Evolutionary conservation across 257 asterid species (phyloP).

Genomic region (Nyctanthes arbortristis): DNA sequence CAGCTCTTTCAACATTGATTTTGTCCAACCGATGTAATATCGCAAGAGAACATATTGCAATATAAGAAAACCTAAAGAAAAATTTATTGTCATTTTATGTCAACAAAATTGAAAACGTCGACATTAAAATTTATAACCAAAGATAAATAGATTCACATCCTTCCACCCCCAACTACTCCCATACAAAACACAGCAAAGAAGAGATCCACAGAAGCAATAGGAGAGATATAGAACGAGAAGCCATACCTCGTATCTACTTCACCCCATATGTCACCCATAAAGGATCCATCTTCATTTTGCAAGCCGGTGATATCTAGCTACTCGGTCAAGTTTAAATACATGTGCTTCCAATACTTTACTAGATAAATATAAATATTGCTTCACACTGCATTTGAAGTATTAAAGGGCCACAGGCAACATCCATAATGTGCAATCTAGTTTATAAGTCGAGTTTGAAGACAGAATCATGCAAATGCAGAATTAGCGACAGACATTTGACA

Average conservation of each 20-base stretch:
- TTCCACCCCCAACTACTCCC: too few relatives aligned
- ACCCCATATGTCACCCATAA: constrained; percentile 96
- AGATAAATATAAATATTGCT: not conserved
- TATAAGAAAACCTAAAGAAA: constrained; percentile 73
- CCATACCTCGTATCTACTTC: constrained; percentile 84
- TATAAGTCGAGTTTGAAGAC: not conserved
- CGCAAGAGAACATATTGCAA: constrained; percentile 76
- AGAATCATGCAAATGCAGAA: not conserved
- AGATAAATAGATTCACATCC: too few relatives aligned
- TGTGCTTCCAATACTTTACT: not conserved
- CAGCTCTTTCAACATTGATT: constrained; percentile 79
- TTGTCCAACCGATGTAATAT: constrained; percentile 65
- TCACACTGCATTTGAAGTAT: not conserved
- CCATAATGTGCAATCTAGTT: not conserved
- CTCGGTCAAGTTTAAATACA: constrained; percentile 45
- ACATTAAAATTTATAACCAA: not conserved
- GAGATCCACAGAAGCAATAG: not conserved
- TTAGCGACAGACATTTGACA: not conserved
- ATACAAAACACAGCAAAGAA: too few relatives aligned
- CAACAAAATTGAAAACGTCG: not conserved
- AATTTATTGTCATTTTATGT: constrained; percentile 8
- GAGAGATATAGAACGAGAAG: constrained; percentile 16
- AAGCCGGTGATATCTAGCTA: constrained; percentile 72
- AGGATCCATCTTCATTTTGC: constrained; percentile 93
- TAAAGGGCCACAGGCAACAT: not conserved